These are phyloP conservation scores for Fusarium setosum DNA, from an alignment of 2,329 filamentous ascomycete genomes.

Conservation along the genomic window DNA sequence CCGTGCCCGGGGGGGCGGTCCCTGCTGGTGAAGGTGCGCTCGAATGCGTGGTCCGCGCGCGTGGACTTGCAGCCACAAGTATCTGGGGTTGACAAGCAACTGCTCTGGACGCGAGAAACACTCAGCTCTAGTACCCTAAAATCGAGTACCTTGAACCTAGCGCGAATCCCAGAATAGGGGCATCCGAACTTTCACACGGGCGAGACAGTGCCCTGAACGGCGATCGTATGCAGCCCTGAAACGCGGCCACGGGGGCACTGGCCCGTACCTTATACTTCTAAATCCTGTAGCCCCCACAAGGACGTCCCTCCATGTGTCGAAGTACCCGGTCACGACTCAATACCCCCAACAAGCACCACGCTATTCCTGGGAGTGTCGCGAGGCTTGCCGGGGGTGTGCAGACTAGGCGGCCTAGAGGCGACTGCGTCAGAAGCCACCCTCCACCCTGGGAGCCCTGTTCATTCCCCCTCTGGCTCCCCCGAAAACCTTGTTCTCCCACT, in stretches of 20 bases:
- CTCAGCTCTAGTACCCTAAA: neutral
- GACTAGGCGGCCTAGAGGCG: conserved; percentile 4
- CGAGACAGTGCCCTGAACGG: conserved; percentile 3
- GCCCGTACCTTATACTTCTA: conserved; percentile 29
- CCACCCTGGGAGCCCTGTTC: conserved; percentile 26
- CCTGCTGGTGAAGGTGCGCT: conserved; percentile 8
- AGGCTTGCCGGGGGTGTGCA: conserved; percentile 21
- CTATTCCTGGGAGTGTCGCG: conserved; percentile 31
- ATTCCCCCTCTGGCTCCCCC: conserved; percentile 25
- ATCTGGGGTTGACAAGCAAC: conserved; percentile 22
- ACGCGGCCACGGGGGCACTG: conserved; percentile 6
- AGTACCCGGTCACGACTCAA: conserved; percentile 29
- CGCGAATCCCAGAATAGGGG: neutral
- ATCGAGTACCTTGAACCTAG: neutral
- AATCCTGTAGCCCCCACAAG: conserved; percentile 31
- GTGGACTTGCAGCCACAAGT: conserved; percentile 29
- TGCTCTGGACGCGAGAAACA: conserved; percentile 19
- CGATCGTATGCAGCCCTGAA: conserved; percentile 15
- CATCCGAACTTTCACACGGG: neutral
- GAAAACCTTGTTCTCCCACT: conserved; percentile 38
- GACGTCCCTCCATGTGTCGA: conserved; percentile 36
- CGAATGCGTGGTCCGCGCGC: conserved; percentile 24
- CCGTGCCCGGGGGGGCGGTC: conserved; percentile 12
- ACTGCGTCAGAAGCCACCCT: conserved; percentile 26
- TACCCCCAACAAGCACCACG: conserved; percentile 30